phyloP scores from a whole-genome alignment of 371 early-diverging fungal genomes.

The Capniomyces stellatus region DNA sequence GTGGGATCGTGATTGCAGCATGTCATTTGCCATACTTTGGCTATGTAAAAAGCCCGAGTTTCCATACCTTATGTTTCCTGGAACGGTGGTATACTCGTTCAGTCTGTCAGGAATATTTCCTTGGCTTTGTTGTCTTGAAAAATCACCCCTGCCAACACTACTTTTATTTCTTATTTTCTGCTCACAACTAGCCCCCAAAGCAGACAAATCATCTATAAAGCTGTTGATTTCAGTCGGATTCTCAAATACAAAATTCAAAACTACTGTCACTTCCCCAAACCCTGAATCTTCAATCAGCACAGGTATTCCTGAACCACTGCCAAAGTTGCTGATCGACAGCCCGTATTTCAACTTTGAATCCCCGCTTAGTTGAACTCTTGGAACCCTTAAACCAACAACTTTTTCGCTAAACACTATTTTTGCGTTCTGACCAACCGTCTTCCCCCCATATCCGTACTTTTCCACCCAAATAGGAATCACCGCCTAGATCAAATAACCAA shows the following conservation, averaged over 20 bases:
- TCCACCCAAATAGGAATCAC: neutral
- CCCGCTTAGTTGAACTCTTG: neutral
- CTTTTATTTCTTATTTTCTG: neutral
- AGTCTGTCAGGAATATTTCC: no score
- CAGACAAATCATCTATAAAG: neutral
- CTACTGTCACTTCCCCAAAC: neutral
- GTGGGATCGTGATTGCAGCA: no score
- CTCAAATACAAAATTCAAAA: constrained; percentile 1
- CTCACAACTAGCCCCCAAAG: neutral
- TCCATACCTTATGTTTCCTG: no score
- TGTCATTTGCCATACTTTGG: no score
- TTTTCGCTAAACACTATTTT: neutral
- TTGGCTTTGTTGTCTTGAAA: no score
- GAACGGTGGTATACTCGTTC: no score
- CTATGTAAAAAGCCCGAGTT: no score
- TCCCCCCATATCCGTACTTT: neutral
- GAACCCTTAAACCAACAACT: neutral
- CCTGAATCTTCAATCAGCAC: neutral
- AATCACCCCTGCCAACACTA: no score
- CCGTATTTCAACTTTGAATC: neutral
- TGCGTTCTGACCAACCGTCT: neutral
- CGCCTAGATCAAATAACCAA: neutral
- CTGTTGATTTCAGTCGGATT: neutral
- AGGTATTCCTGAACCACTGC: neutral
- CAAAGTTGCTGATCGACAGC: neutral